phyloP scores from a whole-genome alignment of 2,329 filamentous ascomycete genomes.

The Neophaeococcomyces aloes region DNA sequence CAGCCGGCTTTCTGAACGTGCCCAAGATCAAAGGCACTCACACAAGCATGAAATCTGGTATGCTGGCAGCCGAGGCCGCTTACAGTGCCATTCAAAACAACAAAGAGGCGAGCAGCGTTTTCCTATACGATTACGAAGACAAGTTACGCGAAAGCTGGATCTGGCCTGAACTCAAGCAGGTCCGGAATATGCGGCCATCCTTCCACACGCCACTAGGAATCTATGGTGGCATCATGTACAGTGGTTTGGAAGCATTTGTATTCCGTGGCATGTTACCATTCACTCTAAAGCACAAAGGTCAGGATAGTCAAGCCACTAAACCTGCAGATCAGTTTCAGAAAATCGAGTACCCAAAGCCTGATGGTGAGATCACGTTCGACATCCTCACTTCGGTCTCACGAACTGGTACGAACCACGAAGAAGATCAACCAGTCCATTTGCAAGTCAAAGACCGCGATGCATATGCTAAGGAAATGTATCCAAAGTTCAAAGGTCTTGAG shows the following conservation, averaged over 20 bases:
- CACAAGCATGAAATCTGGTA: conserved; percentile 93
- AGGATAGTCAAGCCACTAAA: conserved; percentile 71
- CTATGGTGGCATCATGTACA: conserved; percentile 85
- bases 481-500: conserved; percentile 81
- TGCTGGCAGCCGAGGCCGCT: conserved; percentile 87
- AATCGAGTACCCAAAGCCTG: conserved; percentile 95
- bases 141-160: conserved; percentile 74
- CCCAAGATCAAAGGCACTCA: conserved; percentile 98
- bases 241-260: conserved; percentile 79
- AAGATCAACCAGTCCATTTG: conserved; percentile 86
- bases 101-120: conserved; percentile 57
- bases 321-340: conserved; percentile 67
- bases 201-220: conserved; percentile 82
- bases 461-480: conserved; percentile 73
- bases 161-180: conserved; percentile 88
- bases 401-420: conserved; percentile 96
- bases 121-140: conserved; percentile 91
- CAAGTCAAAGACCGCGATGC: conserved; percentile 92
- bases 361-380: conserved; percentile 90
- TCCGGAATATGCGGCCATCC: conserved; percentile 93
- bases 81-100: conserved; percentile 58
- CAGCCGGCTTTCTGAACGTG: conserved; percentile 91
- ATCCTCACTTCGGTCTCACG: conserved; percentile 90
- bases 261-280: conserved; percentile 78
- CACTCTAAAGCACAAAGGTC: conserved; percentile 76